phyloP scores from a whole-genome alignment of 2,329 filamentous ascomycete genomes.

The Paecilomyces variotii region DNA sequence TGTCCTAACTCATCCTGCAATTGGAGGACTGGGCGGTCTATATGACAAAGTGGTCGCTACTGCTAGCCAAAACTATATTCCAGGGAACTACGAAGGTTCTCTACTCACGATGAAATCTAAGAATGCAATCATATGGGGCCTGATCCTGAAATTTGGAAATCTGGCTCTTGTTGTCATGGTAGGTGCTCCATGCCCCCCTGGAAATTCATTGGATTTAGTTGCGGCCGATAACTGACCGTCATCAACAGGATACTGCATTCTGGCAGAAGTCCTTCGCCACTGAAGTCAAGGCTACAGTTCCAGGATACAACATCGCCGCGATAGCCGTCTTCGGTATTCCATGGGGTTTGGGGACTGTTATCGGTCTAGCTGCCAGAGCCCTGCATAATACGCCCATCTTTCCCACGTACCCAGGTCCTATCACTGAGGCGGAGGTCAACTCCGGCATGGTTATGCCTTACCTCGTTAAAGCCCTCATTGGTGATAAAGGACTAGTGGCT shows the following conservation, averaged over 20 bases:
- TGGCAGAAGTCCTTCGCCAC: slow-evolving; percentile 47
- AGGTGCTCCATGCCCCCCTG: slow-evolving; percentile 1
- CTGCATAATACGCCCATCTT: slow-evolving; percentile 41
- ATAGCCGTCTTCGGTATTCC: slow-evolving; percentile 41
- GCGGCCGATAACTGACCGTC: not conserved
- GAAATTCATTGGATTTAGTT: not conserved
- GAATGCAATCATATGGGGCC: slow-evolving; percentile 35
- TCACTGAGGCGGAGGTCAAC: slow-evolving; percentile 35
- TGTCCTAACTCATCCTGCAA: slow-evolving; percentile 34
- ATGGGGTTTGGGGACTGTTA: slow-evolving; percentile 41
- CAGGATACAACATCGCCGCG: slow-evolving; percentile 40
- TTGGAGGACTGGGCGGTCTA: slow-evolving; percentile 37
- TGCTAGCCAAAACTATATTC: slow-evolving; percentile 33
- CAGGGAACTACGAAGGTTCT: slow-evolving; percentile 41
- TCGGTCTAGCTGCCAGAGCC: slow-evolving; percentile 38
- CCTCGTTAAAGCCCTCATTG: slow-evolving; percentile 36
- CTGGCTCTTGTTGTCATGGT: slow-evolving; percentile 44
- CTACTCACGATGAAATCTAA: slow-evolving; percentile 44
- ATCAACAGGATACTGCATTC: slow-evolving; percentile 39
- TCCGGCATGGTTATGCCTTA: slow-evolving; percentile 44
- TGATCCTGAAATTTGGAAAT: slow-evolving; percentile 44
- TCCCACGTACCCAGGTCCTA: slow-evolving; percentile 34
- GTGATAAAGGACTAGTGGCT: slow-evolving; percentile 34
- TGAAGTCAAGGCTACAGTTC: slow-evolving; percentile 40
- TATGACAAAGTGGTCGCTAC: slow-evolving; percentile 42